Conservation (phyloP, 2,329 filamentous ascomycete genomes). For the Colletotrichum tabaci region DNA sequence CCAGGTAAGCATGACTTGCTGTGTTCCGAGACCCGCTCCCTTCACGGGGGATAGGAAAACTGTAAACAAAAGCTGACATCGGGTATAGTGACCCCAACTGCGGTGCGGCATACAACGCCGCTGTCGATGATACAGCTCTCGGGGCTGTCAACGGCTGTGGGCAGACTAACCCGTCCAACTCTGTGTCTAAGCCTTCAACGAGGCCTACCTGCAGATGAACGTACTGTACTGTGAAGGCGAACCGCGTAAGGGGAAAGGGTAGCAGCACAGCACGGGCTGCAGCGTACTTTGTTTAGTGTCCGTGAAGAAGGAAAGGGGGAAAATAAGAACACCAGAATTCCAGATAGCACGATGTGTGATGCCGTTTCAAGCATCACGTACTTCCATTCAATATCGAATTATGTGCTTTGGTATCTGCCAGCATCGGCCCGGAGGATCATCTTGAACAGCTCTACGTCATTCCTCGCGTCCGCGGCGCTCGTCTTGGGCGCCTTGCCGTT, state of each 20-base stretch:
- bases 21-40: no score
- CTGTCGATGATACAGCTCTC: conserved; percentile 59
- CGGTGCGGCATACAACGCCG: conserved; percentile 59
- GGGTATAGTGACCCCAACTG: conserved; percentile 61
- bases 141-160: conserved; percentile 54
- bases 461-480: conserved; percentile 47
- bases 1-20: conserved; percentile 52
- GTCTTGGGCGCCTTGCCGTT: conserved; percentile 48
- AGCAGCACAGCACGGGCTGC: neutral
- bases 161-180: conserved; percentile 53
- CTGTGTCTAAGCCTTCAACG: conserved; percentile 47
- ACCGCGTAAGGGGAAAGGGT: no score
- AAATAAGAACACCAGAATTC: neutral
- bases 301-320: neutral
- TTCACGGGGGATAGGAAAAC: neutral
- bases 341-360: neutral
- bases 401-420: conserved; percentile 12
- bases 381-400: neutral
- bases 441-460: conserved; percentile 51
- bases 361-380: no score
- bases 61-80: conserved; percentile 12
- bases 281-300: rapidly evolving
- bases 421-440: conserved; percentile 46
- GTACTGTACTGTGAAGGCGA: neutral
- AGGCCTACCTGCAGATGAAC: conserved; percentile 47